Base-by-base conservation (phyloP, 2,329 filamentous ascomycete genomes). In the Xenoacremonium recifei region DNA sequence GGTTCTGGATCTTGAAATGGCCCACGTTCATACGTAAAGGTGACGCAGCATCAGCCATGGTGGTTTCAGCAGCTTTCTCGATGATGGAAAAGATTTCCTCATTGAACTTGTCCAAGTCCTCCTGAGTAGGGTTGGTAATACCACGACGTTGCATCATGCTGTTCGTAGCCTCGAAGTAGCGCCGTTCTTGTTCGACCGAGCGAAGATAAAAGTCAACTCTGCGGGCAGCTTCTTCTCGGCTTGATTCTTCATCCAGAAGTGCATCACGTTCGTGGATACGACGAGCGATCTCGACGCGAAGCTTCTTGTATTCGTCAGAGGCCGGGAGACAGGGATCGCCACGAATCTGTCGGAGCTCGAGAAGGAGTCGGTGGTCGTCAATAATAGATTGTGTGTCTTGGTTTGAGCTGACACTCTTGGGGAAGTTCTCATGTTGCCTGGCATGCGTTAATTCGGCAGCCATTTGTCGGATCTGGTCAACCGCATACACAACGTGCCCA, bases 251-350 rank as follows among this genome's bases (percentile, higher is more conserved):
- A 18, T 48, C 39, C 11, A 37, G 31, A 1, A 50, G 29, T 17
- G 57, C 49, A 46, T 71, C 66, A 2, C 69, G 67, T 15, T 64
- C 58, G 4, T 53, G 50, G 34, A 71, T 69, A 4, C 51, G 51
- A 4, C 61, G 61, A 3, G 61, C 49, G 13, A 69, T 61, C 16
- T 65, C 54, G 9, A 68, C 53, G 0, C 52, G 55, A 0, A 68
- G 35, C 1, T 52, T 21, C 1, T 47, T 49, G 31, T 63, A 64
- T 0, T 52, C 35, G 2, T 54, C 35, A 0, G 50, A 31, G n/a
- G 51, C 47, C 6, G 50, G 53, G 1, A 43, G 30, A 6, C 40
- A 38, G 0, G 9, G 16, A 6, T 58, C 37, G 0, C 56, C 57
- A 0, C 58, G 61, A 5, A 52, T 46, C 3, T 55, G 37, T 1